These are phyloP conservation scores for Russula vinacea DNA, from an alignment of 768 basidiomycete species.

Conservation along the genomic window DNA sequence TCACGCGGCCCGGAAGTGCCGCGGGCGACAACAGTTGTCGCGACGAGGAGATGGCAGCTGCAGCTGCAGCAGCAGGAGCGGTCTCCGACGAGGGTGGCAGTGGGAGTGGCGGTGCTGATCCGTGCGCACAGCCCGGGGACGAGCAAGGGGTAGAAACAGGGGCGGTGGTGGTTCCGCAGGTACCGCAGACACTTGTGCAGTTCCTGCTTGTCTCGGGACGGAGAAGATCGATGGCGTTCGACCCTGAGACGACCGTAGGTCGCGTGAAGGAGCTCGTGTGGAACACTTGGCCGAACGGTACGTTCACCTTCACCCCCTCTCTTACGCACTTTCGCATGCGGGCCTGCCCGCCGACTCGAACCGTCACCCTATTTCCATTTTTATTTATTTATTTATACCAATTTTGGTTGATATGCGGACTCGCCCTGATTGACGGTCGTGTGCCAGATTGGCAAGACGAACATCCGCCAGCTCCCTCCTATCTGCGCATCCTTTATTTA, in stretches of 20 bases:
- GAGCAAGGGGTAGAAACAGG: slow-evolving; percentile 9
- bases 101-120: background rate
- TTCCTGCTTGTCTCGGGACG: slow-evolving; percentile 71
- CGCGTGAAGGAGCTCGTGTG: slow-evolving; percentile 81
- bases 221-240: slow-evolving; percentile 68
- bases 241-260: slow-evolving; percentile 69
- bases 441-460: slow-evolving; percentile 72
- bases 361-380: background rate
- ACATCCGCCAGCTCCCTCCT: slow-evolving; percentile 71
- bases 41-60: background rate
- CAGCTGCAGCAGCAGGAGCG: background rate
- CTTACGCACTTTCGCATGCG: background rate
- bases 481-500: slow-evolving; percentile 69
- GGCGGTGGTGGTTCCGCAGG: slow-evolving; percentile 46
- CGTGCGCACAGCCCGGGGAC: background rate
- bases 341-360: background rate
- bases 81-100: slow-evolving; percentile 13
- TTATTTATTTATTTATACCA: background rate
- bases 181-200: slow-evolving; percentile 61
- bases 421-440: slow-evolving; percentile 2
- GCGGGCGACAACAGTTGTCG: slow-evolving; percentile 15
- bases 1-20: slow-evolving; percentile 35
- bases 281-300: slow-evolving; percentile 77
- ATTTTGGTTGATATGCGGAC: slow-evolving; percentile 12
- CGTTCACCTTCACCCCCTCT: slow-evolving; percentile 29